A percentile compares a stretch with the other conserved stretches of the same genome.
Evolutionary conservation across 1,284 basidiomycete genomes (phyloP).

Genomic region (Puccinia coronata): DNA sequence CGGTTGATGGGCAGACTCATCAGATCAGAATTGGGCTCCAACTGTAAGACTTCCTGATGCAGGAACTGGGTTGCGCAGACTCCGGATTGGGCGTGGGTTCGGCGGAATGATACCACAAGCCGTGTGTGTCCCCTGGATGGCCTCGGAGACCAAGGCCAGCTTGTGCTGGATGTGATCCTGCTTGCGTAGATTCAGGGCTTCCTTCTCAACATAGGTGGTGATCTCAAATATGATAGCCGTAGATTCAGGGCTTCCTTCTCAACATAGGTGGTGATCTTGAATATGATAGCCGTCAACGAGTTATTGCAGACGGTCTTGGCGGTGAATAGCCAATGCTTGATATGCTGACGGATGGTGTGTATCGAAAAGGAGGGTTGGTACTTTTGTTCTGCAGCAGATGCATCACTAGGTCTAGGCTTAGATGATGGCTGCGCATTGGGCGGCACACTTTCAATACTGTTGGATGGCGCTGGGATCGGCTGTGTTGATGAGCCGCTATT

Average conservation of each 20-base stretch:
- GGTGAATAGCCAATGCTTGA: conserved; percentile 84
- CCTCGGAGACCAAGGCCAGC: conserved; percentile 63
- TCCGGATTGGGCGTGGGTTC: conserved; percentile 46
- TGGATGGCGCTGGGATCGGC: neutral
- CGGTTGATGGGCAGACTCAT: conserved; percentile 1
- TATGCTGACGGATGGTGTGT: conserved; percentile 82
- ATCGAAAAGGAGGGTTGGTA: conserved; percentile 55
- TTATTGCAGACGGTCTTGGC: conserved; percentile 96
- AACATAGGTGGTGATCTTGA: too few species aligned
- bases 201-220: too few species aligned
- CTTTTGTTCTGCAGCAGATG: conserved; percentile 45
- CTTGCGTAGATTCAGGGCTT: too few species aligned
- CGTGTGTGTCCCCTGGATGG: conserved; percentile 57
- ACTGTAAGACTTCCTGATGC: neutral
- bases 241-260: conserved; percentile 73
- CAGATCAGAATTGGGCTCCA: conserved; percentile 18
- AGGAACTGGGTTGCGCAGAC: neutral
- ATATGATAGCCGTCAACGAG: too few species aligned
- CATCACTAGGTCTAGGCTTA: neutral
- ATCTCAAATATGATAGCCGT: too few species aligned
- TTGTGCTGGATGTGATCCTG: conserved; percentile 67
- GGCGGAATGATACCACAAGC: conserved; percentile 54
- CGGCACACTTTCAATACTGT: neutral
- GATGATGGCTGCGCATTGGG: neutral
- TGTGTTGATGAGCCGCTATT: neutral